Percentiles rank a stretch among this genome's conserved stretches.
phyloP scores from a whole-genome alignment of 1,139 yeast genomes.

The Saccharomycopsis hybrid region DNA sequence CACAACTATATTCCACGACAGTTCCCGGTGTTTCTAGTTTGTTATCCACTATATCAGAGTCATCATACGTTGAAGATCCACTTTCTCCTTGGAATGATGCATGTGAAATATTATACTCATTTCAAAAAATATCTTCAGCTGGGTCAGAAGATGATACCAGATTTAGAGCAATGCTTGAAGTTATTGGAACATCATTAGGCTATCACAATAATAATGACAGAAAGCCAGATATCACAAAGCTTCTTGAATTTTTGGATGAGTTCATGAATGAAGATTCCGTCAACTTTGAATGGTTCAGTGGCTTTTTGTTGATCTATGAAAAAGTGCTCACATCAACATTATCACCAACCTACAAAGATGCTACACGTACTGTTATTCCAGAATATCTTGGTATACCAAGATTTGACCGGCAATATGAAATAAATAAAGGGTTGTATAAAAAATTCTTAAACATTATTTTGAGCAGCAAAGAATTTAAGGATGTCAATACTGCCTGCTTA shows the following conservation, averaged over 20 bases:
- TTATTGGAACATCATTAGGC: too few relatives aligned
- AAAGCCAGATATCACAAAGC: too few relatives aligned
- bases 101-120: too few relatives aligned
- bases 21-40: too few relatives aligned
- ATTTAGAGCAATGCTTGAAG: too few relatives aligned
- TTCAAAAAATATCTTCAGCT: too few relatives aligned
- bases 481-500: constrained; percentile 43
- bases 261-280: constrained; percentile 27
- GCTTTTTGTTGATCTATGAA: constrained; percentile 44
- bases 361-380: constrained; percentile 18
- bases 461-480: constrained; percentile 34
- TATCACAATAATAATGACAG: too few relatives aligned
- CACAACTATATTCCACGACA: too few relatives aligned
- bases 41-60: too few relatives aligned
- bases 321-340: constrained; percentile 41
- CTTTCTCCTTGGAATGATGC: too few relatives aligned
- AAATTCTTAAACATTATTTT: constrained; percentile 40
- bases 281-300: constrained; percentile 43
- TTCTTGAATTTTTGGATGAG: constrained; percentile 32
- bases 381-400: constrained; percentile 26
- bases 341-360: constrained; percentile 29
- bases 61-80: too few relatives aligned
- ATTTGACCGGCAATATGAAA: constrained; percentile 18
- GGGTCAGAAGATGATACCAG: too few relatives aligned
- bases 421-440: background rate